Evolutionary conservation across 1,284 basidiomycete genomes (phyloP), one percentile per base, ranked within the genome.

Genomic region (Apiotrichum sp.): DNA sequence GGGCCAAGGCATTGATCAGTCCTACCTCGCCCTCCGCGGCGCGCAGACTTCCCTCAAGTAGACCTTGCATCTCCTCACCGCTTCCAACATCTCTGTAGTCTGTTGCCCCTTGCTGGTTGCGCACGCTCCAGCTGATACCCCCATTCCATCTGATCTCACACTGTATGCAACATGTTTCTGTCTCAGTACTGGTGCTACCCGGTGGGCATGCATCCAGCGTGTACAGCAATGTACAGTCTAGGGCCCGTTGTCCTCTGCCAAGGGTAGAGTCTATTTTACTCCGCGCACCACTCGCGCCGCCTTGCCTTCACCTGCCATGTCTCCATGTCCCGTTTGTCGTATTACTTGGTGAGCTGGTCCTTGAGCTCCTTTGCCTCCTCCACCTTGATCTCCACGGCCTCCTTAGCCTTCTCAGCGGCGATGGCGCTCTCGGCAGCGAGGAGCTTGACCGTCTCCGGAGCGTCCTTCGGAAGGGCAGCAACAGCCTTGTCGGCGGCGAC

Each of bases 1-100:
- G 72, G 75, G 75, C 33, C 74, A 73, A 0, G 75, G 75, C 9
- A 69, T 69, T 16, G 75, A 77, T 62, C 75, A 77, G 53, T 67
- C 72, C 6, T 77, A 77, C 59, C 62, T 77, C 44, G 62, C 72
- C 31, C 50, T 77, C 6, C 62, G 75, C 11, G 66, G 66, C 3
- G 75, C 75, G 13, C 73, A 76, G 59, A 74, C 71, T 4, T 66
- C 69, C 7, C 64, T 75, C 51, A 74, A 74, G 63, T 75, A 55
- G 43, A 16, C 14, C 22, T 22, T 22, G 22, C 22, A 22, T 22
- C 22, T 22, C 22, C 22, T 22, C 22, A 22, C 22, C 22, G 22
- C 22, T 22, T 38, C 36, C 36, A 38, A 38, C 36, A 13, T 38
- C 13, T 38, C 36, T 13, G 36, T 38, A 22, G 22, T 22, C 22